Conservation (phyloP, 2,329 filamentous ascomycete genomes). For the Colletotrichum spinosum region DNA sequence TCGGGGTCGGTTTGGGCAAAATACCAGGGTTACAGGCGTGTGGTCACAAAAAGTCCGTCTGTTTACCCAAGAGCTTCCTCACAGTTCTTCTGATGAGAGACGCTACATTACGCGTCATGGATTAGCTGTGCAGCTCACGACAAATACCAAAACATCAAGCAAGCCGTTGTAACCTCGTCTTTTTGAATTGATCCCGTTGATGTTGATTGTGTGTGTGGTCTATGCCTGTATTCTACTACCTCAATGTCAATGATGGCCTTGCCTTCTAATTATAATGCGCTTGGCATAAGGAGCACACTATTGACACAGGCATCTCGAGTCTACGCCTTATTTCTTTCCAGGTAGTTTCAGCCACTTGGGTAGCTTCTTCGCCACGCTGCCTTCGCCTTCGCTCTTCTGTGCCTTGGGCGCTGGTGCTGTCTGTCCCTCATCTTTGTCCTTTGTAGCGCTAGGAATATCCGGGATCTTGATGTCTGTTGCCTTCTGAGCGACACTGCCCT, state of each 20-base stretch:
- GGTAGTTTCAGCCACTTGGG: constrained; percentile 81
- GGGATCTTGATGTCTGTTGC: constrained; percentile 77
- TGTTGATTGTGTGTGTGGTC: not conserved
- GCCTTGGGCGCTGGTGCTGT: constrained; percentile 44
- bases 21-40: constrained; percentile 50
- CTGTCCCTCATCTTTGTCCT: constrained; percentile 52
- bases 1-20: constrained; percentile 34
- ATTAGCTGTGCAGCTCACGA: constrained; percentile 47
- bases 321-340: constrained; percentile 71
- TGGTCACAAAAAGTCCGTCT: constrained; percentile 46
- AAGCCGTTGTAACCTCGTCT: constrained; percentile 17
- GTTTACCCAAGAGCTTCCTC: constrained; percentile 42
- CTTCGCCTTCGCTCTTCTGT: constrained; percentile 51
- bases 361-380: constrained; percentile 54
- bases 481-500: constrained; percentile 65
- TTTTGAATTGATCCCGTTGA: not conserved
- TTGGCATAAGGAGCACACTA: too few species aligned
- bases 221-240: too few species aligned
- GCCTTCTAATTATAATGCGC: too few species aligned
- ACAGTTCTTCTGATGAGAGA: constrained; percentile 44
- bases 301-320: too few species aligned
- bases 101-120: constrained; percentile 42
- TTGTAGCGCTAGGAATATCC: constrained; percentile 58
- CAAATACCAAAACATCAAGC: constrained; percentile 49
- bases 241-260: too few species aligned